phyloP scores from a whole-genome alignment of 2,329 filamentous ascomycete genomes.

The Aspergillus sp. region DNA sequence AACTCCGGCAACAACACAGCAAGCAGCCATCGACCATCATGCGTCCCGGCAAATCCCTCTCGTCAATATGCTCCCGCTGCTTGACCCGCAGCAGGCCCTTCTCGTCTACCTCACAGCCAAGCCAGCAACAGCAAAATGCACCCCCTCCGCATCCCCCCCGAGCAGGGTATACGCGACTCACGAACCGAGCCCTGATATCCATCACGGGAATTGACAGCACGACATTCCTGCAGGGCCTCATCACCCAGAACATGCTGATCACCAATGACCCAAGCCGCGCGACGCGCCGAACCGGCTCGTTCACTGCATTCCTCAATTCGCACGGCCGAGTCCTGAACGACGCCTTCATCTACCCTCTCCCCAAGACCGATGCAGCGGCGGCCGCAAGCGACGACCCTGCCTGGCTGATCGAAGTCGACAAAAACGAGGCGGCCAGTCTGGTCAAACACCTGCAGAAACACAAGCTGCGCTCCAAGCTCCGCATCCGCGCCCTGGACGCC shows the following conservation, averaged over 20 bases:
- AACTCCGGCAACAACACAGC: too few species aligned
- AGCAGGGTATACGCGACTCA: conserved; percentile 45
- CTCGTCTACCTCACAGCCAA: conserved; percentile 17
- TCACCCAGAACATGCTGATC: conserved; percentile 61
- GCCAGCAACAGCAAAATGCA: conserved; percentile 9
- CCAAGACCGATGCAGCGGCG: conserved; percentile 17
- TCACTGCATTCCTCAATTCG: conserved; percentile 78
- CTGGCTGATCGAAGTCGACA: conserved; percentile 78
- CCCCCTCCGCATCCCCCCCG: conserved; percentile 28
- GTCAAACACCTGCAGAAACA: conserved; percentile 70
- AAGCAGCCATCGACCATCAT: conserved; percentile 18
- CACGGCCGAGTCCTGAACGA: conserved; percentile 78
- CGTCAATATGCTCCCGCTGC: conserved; percentile 22
- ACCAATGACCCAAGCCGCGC: conserved; percentile 29
- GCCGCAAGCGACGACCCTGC: conserved; percentile 22
- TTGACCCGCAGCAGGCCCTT: conserved; percentile 18
- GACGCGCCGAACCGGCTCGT: conserved; percentile 48
- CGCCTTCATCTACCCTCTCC: conserved; percentile 72
- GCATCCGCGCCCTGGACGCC: conserved; percentile 54
- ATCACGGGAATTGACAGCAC: conserved; percentile 70
- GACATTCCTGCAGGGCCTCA: conserved; percentile 78
- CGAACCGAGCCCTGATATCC: conserved; percentile 69
- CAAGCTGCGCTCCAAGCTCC: conserved; percentile 73
- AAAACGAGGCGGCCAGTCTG: conserved; percentile 51
- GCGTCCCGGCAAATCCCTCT: conserved; percentile 16